Conservation (phyloP, 352 stramenopile species). For the Thalassiosira mediterranea region DNA sequence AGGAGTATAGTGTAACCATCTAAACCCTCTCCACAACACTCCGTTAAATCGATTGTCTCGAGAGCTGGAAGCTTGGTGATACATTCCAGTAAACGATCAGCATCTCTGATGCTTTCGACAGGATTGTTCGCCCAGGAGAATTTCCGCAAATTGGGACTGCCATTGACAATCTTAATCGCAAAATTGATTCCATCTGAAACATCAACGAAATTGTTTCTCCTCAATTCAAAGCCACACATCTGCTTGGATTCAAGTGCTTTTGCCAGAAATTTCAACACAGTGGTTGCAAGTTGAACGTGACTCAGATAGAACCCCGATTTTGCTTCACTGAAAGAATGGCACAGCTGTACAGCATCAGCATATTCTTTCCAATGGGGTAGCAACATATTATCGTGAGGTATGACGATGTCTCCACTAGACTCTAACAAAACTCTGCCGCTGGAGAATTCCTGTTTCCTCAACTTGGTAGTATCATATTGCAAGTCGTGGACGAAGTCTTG, state of each 20-base stretch:
- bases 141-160: not conserved
- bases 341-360: slow-evolving; percentile 7
- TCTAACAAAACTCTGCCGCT: not conserved
- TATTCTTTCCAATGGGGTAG: slow-evolving; percentile 23
- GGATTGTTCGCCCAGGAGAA: not conserved
- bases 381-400: slow-evolving; percentile 3
- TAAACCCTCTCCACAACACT: not conserved
- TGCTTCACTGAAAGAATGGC: not conserved
- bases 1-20: not conserved
- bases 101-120: not conserved
- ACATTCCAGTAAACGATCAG: not conserved
- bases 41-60: not conserved
- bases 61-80: not conserved
- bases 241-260: not conserved
- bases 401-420: not conserved
- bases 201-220: not conserved
- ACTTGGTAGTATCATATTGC: no score
- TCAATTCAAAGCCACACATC: not conserved
- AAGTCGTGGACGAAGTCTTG: no score
- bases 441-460: not conserved
- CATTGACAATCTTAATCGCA: not conserved
- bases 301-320: not conserved
- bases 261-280: not conserved
- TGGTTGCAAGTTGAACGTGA: not conserved
- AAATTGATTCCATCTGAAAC: not conserved